Evolutionary conservation across 2,329 filamentous ascomycete genomes (phyloP), one percentile per base, ranked within the genome.

Genomic region (Arthrobotrys conoides): DNA sequence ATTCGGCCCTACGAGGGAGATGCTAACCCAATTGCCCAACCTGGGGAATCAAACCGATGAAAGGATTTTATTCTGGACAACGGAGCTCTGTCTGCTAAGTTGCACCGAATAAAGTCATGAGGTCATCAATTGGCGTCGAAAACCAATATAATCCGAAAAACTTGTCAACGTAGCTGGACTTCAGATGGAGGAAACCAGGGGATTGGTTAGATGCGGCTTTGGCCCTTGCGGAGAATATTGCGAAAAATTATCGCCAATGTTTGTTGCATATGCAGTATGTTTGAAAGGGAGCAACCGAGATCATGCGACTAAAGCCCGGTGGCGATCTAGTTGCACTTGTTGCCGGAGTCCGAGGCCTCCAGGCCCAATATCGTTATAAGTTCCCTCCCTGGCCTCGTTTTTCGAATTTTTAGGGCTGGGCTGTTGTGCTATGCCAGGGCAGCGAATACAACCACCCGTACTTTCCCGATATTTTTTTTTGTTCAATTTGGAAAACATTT

Each of bases 301-400:
- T 61, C 57, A 61, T 61, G 57, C 18, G 57, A 27, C 33, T 12
- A 4, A 59, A n/a, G 33, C 36, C 55, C 5, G 36, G 18, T 41
- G 33, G 55, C n/a, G 55, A 61, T 66, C 24, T 36, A 16, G 53
- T 12, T 36, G 63, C 46, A n/a, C 49, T 68, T 55, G 33, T 57
- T 55, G 33, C 44, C 70, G 61, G 63, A 59, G 70, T 61, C 70
- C 61, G 49, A 73, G 51, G 57, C 12, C 49, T 65, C 51, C 49
- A 51, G 55, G 24, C 67, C 22, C 5, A 53, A 63, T 33, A 30
- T n/a, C 61, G 61, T 22, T 65, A 65, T 16, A 48, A 20, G 22
- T 49, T 65, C 61, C 61, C 18, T 61, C 36, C 57, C 57, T 61
- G 57, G 57, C 57, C 27, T 61, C 36, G 57, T 20, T 61, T 30